Evolutionary conservation across 2,329 filamentous ascomycete genomes (phyloP).

Genomic region (Beauveria scarabaeidicola): DNA sequence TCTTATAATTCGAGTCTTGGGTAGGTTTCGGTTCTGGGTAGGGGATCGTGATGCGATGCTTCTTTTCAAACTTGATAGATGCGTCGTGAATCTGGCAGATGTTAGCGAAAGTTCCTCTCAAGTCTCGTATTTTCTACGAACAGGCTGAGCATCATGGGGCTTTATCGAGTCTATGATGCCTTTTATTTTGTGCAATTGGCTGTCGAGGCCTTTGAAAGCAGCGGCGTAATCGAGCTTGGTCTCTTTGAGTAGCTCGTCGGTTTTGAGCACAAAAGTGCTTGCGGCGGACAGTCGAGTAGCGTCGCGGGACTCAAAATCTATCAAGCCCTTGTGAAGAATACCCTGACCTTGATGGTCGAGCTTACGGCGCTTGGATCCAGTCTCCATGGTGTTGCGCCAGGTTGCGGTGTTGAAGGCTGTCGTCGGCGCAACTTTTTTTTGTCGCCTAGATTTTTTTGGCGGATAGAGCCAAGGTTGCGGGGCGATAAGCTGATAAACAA

Average conservation of each 20-base stretch:
- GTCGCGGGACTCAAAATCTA: constrained; percentile 32
- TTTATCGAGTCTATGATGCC: constrained; percentile 42
- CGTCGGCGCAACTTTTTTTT: not conserved
- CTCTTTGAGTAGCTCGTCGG: constrained; percentile 50
- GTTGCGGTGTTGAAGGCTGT: constrained; percentile 3
- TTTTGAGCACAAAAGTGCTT: constrained; percentile 50
- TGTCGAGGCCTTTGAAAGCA: constrained; percentile 39
- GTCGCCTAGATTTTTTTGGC: constrained; percentile 7
- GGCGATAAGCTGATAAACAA: constrained; percentile 22
- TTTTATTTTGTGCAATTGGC: constrained; percentile 43
- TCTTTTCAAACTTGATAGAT: constrained; percentile 55
- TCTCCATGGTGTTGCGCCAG: constrained; percentile 32
- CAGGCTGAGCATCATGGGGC: constrained; percentile 40
- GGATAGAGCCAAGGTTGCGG: constrained; percentile 14
- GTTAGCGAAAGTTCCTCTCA: constrained; percentile 11
- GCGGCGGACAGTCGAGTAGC: constrained; percentile 35
- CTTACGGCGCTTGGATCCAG: constrained; percentile 40
- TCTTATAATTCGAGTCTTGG: constrained; percentile 70
- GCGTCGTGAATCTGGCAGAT: constrained; percentile 58
- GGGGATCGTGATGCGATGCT: constrained; percentile 63
- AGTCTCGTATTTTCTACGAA: constrained; percentile 25
- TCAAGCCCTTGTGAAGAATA: constrained; percentile 27
- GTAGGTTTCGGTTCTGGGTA: constrained; percentile 75
- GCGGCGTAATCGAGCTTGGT: constrained; percentile 43
- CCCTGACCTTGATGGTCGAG: constrained; percentile 31